Conservation (phyloP, 208 protist species). For the Wallacemonas rigidus region DNA sequence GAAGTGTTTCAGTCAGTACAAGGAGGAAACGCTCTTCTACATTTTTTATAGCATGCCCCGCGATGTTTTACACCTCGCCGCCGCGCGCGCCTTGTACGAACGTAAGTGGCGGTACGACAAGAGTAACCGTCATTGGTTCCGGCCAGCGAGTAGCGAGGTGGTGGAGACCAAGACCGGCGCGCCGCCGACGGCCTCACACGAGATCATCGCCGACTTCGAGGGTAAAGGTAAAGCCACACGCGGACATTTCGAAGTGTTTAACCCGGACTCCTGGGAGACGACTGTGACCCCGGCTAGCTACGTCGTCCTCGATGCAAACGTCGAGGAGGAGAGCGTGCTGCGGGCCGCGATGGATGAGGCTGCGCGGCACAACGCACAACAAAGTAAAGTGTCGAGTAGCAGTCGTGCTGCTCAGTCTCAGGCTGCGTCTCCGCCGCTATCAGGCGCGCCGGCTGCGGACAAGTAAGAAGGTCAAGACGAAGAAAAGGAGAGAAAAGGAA, state of each 20-base stretch:
- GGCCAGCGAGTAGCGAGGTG: constrained; percentile 4
- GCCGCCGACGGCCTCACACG: neutral
- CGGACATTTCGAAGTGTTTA: constrained; percentile 62
- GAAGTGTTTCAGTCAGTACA: constrained; percentile 88
- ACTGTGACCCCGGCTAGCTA: constrained; percentile 41
- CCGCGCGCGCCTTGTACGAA: constrained; percentile 91
- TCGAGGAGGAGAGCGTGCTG: constrained; percentile 52
- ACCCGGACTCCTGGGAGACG: constrained; percentile 67
- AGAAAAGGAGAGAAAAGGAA: constrained; percentile 7
- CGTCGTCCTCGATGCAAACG: constrained; percentile 40
- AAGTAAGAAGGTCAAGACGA: constrained; percentile 9
- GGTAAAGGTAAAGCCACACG: constrained; percentile 23
- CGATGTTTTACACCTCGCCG: constrained; percentile 95
- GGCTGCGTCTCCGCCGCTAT: constrained; percentile 3
- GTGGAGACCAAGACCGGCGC: neutral
- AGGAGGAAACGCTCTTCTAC: constrained; percentile 97
- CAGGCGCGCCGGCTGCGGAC: neutral
- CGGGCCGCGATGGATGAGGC: constrained; percentile 51
- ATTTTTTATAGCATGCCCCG: constrained; percentile 99
- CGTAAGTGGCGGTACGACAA: constrained; percentile 92
- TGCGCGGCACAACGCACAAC: constrained; percentile 41
- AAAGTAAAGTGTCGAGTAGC: neutral
- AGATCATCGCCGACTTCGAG: constrained; percentile 2
- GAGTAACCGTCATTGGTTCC: constrained; percentile 72
- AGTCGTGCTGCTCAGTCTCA: constrained; percentile 4